Percentiles rank a stretch among this genome's conserved stretches.
Evolutionary conservation across 176 grass and related monocot species (phyloP).

Genomic region (Typha latifolia): DNA sequence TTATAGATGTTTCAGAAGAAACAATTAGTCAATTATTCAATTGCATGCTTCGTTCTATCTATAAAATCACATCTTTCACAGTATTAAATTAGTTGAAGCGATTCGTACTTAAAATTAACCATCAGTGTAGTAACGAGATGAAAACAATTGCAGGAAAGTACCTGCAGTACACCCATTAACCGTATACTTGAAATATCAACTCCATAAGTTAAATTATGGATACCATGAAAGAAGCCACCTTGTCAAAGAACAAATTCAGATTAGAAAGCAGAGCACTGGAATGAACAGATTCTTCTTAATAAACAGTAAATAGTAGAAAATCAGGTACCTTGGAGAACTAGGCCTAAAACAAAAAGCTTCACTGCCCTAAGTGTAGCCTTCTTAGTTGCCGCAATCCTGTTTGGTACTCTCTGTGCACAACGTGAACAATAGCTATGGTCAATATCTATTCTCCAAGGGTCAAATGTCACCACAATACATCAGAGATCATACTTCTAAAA

Average conservation of each 20-base stretch:
- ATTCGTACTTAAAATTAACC: too few relatives aligned
- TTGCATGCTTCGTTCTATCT: too few relatives aligned
- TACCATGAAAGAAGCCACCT: conserved; percentile 72
- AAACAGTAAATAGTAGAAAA: conserved; percentile 8
- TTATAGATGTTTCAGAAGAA: too few relatives aligned
- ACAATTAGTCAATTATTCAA: too few relatives aligned
- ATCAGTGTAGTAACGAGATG: not conserved
- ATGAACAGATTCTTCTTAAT: not conserved
- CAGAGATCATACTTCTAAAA: too few relatives aligned
- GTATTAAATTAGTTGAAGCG: too few relatives aligned
- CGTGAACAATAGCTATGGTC: not conserved
- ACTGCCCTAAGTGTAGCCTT: conserved; percentile 42
- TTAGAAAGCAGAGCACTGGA: not conserved
- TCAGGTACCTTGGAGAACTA: conserved; percentile 64
- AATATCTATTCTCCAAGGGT: not conserved
- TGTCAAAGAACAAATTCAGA: not conserved
- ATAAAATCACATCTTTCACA: too few relatives aligned
- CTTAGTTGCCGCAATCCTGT: conserved; percentile 38
- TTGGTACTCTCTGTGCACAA: conserved; percentile 33
- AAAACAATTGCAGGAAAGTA: conserved; percentile 1
- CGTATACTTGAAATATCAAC: conserved; percentile 49
- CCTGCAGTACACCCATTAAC: conserved; percentile 74
- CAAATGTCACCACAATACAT: not conserved
- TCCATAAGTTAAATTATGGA: conserved; percentile 47
- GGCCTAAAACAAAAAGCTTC: conserved; percentile 64